A percentile compares a stretch with the other conserved stretches of the same genome.
These are phyloP conservation scores for Aspergillus proliferans DNA, from an alignment of 2,329 filamentous ascomycete genomes.

Conservation along the genomic window DNA sequence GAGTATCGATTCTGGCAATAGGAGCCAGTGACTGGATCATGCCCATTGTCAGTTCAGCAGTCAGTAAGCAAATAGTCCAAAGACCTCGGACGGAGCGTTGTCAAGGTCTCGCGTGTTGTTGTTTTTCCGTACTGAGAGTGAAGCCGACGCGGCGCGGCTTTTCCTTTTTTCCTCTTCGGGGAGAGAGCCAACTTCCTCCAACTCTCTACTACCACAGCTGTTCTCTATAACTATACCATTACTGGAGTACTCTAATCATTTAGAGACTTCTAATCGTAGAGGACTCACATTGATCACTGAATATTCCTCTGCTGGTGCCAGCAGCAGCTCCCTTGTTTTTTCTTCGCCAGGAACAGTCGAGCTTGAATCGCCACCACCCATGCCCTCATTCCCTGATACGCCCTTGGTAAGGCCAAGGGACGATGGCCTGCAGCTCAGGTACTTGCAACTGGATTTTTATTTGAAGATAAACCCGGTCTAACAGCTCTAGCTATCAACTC, in stretches of 20 bases:
- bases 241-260: no score
- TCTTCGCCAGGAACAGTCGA: constrained; percentile 7
- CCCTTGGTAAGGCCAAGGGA: constrained; percentile 34
- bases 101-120: not conserved
- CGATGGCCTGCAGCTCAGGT: constrained; percentile 41
- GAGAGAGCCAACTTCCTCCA: not conserved
- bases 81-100: not conserved
- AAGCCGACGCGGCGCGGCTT: not conserved
- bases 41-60: constrained; percentile 20
- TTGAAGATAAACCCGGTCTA: constrained; percentile 6
- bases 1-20: constrained; percentile 16
- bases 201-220: not conserved
- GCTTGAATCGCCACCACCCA: constrained; percentile 13
- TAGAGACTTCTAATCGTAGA: not conserved
- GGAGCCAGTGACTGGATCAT: constrained; percentile 16
- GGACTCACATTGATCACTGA: not conserved
- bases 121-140: not conserved
- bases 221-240: no score
- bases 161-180: not conserved
- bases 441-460: constrained; percentile 4
- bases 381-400: constrained; percentile 31
- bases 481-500: constrained; percentile 50
- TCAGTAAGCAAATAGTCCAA: not conserved
- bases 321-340: constrained; percentile 7
- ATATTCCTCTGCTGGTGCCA: not conserved